phyloP scores from a whole-genome alignment of 768 basidiomycete genomes.

The Mycena maculata region DNA sequence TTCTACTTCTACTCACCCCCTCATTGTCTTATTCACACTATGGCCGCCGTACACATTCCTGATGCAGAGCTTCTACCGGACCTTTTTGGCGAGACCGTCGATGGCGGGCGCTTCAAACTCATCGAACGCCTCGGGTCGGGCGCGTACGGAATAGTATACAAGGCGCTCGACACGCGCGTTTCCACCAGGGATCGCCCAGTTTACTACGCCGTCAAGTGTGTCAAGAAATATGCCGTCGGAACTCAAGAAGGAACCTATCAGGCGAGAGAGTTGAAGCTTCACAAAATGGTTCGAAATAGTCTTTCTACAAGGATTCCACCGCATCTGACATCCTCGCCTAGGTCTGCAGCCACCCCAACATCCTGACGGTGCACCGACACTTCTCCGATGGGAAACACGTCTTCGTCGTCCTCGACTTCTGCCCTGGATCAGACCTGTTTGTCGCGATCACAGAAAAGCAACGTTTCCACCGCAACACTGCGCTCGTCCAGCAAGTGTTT shows the following conservation, averaged over 20 bases:
- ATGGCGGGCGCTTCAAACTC: conserved; percentile 68
- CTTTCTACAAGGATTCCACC: background rate
- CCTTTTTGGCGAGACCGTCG: conserved; percentile 54
- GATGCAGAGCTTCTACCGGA: conserved; percentile 57
- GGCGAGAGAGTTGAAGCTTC: conserved; percentile 74
- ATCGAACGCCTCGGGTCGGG: conserved; percentile 76
- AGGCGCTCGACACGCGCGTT: conserved; percentile 67
- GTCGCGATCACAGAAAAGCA: conserved; percentile 69
- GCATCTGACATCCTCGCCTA: background rate
- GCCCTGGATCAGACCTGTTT: conserved; percentile 75
- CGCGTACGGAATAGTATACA: conserved; percentile 83
- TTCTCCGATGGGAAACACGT: conserved; percentile 70
- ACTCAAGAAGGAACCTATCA: conserved; percentile 69
- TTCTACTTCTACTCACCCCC: conserved; percentile 31
- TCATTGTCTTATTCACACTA: conserved; percentile 40
- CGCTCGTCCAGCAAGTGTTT: conserved; percentile 74
- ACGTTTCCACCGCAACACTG: conserved; percentile 67
- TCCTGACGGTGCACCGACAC: conserved; percentile 76
- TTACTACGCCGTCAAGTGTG: conserved; percentile 82
- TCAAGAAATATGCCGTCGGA: conserved; percentile 67
- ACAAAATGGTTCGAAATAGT: conserved; percentile 52
- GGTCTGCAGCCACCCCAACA: conserved; percentile 61
- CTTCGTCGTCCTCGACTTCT: conserved; percentile 75
- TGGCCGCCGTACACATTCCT: conserved; percentile 55
- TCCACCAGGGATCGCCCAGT: conserved; percentile 50